Evolutionary conservation across 805 yeast species (phyloP).

Genomic region (Nakazawaea siamensis): DNA sequence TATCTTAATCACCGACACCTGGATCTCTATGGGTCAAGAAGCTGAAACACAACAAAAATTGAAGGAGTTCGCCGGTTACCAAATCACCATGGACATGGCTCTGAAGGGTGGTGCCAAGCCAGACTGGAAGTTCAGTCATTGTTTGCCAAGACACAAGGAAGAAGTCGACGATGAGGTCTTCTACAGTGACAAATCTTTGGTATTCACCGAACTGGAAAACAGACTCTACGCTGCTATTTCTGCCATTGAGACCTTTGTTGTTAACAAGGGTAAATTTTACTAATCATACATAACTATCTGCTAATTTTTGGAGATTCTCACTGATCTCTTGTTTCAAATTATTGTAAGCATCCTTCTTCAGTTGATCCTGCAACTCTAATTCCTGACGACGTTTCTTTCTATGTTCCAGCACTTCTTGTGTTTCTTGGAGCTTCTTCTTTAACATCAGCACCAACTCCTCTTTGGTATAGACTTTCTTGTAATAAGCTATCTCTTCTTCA

Average conservation of each 20-base stretch:
- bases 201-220: slow-evolving; percentile 94
- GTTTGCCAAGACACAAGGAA: slow-evolving; percentile 91
- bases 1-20: slow-evolving; percentile 89
- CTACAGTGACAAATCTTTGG: slow-evolving; percentile 75
- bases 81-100: slow-evolving; percentile 64
- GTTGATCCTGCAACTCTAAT: background rate
- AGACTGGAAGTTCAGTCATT: slow-evolving; percentile 92
- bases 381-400: too few relatives aligned
- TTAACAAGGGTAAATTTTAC: slow-evolving; percentile 58
- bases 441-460: background rate
- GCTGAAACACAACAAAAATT: slow-evolving; percentile 62
- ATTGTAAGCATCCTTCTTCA: background rate
- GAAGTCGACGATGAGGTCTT: slow-evolving; percentile 94
- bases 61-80: slow-evolving; percentile 80
- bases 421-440: background rate
- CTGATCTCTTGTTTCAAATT: too few relatives aligned
- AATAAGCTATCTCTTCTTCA: too few relatives aligned
- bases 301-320: background rate
- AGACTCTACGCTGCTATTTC: slow-evolving; percentile 95
- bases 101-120: slow-evolving; percentile 45
- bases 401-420: background rate
- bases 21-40: slow-evolving; percentile 98
- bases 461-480: background rate
- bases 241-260: slow-evolving; percentile 81
- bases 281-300: background rate